These are phyloP conservation scores for Scutellaria barbata DNA, from an alignment of 257 asterid species.

Conservation along the genomic window DNA sequence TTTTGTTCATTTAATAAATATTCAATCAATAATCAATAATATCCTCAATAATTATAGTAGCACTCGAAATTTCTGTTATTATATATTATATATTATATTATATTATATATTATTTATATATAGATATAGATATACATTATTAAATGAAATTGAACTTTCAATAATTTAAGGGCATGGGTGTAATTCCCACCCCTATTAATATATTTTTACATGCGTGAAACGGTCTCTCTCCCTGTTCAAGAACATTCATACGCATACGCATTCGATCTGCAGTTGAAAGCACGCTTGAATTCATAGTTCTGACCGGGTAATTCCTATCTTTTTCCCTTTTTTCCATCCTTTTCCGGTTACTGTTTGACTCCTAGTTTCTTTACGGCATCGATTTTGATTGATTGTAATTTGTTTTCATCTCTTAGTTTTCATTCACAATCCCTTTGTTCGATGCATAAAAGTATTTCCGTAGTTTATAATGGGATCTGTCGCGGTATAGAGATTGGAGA, in stretches of 20 bases:
- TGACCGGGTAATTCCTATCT: conserved; percentile 32
- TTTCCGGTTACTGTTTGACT: conserved; percentile 18
- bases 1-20: too few species aligned
- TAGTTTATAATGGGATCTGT: conserved; percentile 39
- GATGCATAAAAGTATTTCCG: conserved; percentile 14
- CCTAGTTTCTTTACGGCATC: background rate
- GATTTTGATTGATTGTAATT: conserved; percentile 21
- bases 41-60: too few species aligned
- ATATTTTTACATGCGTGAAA: conserved; percentile 4
- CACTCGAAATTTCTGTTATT: too few species aligned
- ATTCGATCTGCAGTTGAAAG: conserved; percentile 38
- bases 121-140: too few species aligned
- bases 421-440: conserved; percentile 1
- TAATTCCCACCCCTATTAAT: background rate
- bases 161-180: conserved; percentile 25
- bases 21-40: too few species aligned
- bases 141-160: conserved; percentile 11
- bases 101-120: too few species aligned
- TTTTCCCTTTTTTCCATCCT: background rate
- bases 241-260: background rate
- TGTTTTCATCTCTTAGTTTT: background rate
- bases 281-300: conserved; percentile 25
- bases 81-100: too few species aligned
- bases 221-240: conserved; percentile 6
- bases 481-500: conserved; percentile 28